Evolutionary conservation across 2,329 filamentous ascomycete genomes (phyloP).

Genomic region (Teratosphaeria destructans): DNA sequence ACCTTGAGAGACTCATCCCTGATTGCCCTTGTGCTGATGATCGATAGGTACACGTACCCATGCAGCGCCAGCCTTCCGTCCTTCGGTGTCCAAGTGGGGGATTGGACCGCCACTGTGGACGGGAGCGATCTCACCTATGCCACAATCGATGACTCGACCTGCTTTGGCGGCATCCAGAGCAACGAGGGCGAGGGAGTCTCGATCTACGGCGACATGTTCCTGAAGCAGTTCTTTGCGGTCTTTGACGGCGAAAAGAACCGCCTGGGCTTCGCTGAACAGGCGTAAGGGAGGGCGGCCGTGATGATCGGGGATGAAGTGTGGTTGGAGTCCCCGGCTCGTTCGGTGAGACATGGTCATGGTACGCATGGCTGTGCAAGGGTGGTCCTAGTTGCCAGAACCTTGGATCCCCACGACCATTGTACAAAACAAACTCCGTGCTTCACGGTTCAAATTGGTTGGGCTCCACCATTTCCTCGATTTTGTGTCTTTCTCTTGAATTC

Average conservation of each 20-base stretch:
- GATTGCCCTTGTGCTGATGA: background rate
- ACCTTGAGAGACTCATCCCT: background rate
- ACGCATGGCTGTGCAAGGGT: background rate
- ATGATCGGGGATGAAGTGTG: background rate
- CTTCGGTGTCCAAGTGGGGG: constrained; percentile 46
- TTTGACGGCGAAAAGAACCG: constrained; percentile 46
- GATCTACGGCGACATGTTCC: constrained; percentile 54
- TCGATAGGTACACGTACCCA: constrained; percentile 25
- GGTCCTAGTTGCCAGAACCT: background rate
- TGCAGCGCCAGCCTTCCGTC: constrained; percentile 33
- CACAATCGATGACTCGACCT: constrained; percentile 41
- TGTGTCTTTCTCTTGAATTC: background rate
- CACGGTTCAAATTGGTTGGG: background rate
- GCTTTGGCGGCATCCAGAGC: constrained; percentile 59
- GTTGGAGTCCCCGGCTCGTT: background rate
- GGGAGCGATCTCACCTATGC: constrained; percentile 43
- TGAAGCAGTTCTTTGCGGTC: constrained; percentile 51
- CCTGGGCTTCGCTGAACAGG: constrained; percentile 42
- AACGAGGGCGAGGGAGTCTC: constrained; percentile 43
- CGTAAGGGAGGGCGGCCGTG: background rate
- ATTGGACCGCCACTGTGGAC: constrained; percentile 30
- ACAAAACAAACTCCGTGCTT: background rate
- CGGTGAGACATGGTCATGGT: background rate
- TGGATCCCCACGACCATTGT: background rate
- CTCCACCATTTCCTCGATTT: background rate